Conservation (phyloP, 1,284 basidiomycete species). For the Dichomitus squalens region DNA sequence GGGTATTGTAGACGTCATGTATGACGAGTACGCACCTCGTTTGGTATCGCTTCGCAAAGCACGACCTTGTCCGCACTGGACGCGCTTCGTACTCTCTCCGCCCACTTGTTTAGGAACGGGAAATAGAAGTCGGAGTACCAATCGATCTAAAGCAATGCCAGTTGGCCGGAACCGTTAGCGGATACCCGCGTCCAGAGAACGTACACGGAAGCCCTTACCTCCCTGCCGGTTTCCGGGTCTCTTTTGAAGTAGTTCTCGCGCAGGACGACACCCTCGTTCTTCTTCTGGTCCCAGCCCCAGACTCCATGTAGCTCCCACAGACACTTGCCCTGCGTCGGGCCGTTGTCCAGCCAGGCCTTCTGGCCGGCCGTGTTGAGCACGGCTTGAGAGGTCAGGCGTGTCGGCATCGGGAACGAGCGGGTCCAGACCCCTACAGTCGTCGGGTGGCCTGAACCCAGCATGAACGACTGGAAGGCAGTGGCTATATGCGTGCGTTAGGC, state of each 20-base stretch:
- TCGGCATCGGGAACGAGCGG: slow-evolving; percentile 85
- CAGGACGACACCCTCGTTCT: slow-evolving; percentile 74
- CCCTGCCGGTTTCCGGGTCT: slow-evolving; percentile 60
- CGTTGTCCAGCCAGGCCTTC: slow-evolving; percentile 71
- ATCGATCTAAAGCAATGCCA: slow-evolving; percentile 52
- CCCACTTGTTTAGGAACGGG: slow-evolving; percentile 80
- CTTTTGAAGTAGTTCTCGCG: slow-evolving; percentile 87
- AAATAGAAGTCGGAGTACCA: slow-evolving; percentile 89
- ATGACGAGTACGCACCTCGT: slow-evolving; percentile 64
- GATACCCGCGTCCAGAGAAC: not conserved
- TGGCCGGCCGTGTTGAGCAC: slow-evolving; percentile 60
- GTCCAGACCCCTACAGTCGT: slow-evolving; percentile 75
- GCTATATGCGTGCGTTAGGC: slow-evolving; percentile 42
- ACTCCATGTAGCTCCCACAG: slow-evolving; percentile 93
- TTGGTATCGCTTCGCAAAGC: slow-evolving; percentile 86
- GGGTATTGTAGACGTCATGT: not conserved
- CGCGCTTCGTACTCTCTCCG: slow-evolving; percentile 57
- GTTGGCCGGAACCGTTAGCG: not conserved
- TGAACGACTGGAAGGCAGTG: slow-evolving; percentile 83
- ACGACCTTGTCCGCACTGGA: slow-evolving; percentile 64
- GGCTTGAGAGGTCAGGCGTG: slow-evolving; percentile 57
- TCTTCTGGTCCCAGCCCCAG: slow-evolving; percentile 85
- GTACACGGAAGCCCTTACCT: slow-evolving; percentile 41
- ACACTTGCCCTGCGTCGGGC: slow-evolving; percentile 73
- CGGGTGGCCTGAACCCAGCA: slow-evolving; percentile 79